Conservation (phyloP, 352 stramenopile genomes). For the Globisporangium echinulatum region DNA sequence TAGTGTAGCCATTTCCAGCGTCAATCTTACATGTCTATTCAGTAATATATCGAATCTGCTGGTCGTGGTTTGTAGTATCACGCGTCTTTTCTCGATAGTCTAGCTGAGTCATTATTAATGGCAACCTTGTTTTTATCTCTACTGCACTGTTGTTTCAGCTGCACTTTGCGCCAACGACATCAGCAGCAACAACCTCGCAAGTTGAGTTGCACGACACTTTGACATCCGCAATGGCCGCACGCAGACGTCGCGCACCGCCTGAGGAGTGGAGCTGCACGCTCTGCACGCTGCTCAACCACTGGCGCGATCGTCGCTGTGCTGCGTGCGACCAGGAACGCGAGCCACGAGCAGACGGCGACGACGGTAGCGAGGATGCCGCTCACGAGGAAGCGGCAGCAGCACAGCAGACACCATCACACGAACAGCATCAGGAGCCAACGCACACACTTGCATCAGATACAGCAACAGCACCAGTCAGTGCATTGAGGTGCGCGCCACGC, state of each 20-base stretch:
- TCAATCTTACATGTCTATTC: no score
- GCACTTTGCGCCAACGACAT: not conserved
- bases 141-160: not conserved
- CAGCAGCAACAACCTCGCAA: not conserved
- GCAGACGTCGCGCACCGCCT: slow-evolving; percentile 2
- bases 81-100: no score
- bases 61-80: no score
- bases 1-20: no score
- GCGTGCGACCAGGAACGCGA: slow-evolving; percentile 46
- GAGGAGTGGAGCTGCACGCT: slow-evolving; percentile 63
- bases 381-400: not conserved
- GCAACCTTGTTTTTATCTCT: not conserved
- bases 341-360: not conserved
- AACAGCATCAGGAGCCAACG: not conserved
- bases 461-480: not conserved
- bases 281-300: slow-evolving; percentile 59
- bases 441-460: no score
- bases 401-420: not conserved
- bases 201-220: not conserved
- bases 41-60: no score
- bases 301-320: slow-evolving; percentile 33
- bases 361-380: slow-evolving; percentile 2
- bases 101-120: no score
- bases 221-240: not conserved
- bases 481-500: not conserved